Percentiles rank a stretch among this genome's conserved stretches.
Conservation (phyloP, 2,329 filamentous ascomycete species). For the Ceratocystis eucalypticola region DNA sequence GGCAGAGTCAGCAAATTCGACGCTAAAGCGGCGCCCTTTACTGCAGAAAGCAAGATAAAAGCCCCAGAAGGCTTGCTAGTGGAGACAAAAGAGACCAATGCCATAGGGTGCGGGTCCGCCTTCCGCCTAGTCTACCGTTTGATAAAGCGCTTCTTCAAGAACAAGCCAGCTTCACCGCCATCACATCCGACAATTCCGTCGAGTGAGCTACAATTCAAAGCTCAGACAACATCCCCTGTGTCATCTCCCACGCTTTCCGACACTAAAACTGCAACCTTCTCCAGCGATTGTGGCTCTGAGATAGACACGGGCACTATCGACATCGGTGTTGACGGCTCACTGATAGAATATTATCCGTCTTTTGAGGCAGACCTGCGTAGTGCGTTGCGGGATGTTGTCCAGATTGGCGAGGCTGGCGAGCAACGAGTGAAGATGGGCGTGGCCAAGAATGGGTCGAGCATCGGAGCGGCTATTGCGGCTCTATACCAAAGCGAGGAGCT, state of each 20-base stretch:
- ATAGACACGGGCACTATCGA: conserved; percentile 39
- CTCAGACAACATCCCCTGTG: neutral
- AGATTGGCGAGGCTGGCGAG: conserved; percentile 47
- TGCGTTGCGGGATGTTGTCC: conserved; percentile 47
- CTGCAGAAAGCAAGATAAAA: neutral
- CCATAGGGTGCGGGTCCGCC: neutral
- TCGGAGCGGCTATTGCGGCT: conserved; percentile 59
- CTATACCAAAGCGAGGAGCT: conserved; percentile 18
- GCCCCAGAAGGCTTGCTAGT: neutral
- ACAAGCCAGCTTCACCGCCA: neutral
- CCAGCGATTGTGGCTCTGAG: neutral
- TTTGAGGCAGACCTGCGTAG: conserved; percentile 54
- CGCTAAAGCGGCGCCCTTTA: neutral
- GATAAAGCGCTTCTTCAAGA: neutral
- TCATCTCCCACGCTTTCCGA: neutral
- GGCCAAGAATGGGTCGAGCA: conserved; percentile 59
- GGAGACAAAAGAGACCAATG: neutral
- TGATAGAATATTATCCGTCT: conserved; percentile 59
- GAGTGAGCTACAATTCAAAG: neutral
- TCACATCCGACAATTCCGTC: neutral
- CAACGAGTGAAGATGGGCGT: conserved; percentile 55
- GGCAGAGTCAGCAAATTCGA: conserved; percentile 14
- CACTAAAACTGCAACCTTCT: neutral
- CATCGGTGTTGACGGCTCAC: conserved; percentile 56
- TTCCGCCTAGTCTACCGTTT: neutral